Conservation (phyloP, 805 yeast genomes). For the Cyberlindnera japonica region DNA sequence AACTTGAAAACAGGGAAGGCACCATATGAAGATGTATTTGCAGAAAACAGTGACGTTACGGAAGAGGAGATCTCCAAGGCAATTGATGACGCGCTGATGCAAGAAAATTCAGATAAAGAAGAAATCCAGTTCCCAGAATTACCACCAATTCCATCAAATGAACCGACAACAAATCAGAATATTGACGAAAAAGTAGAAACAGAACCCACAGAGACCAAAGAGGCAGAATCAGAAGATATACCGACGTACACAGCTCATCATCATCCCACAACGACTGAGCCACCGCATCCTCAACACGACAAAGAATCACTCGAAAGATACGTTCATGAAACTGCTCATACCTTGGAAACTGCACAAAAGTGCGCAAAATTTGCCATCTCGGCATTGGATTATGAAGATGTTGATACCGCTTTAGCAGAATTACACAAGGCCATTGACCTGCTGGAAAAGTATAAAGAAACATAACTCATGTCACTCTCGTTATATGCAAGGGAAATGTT, state of each 20-base stretch:
- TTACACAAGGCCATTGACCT: conserved; percentile 9
- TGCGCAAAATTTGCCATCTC: conserved; percentile 71
- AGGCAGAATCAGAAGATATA: not conserved
- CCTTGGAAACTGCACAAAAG: conserved; percentile 46
- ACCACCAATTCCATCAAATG: conserved; percentile 8
- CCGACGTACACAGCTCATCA: conserved; percentile 1
- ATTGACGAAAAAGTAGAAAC: not conserved
- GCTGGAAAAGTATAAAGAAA: conserved; percentile 2
- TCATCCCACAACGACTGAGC: not conserved
- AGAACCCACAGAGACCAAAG: conserved; percentile 1
- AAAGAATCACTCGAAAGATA: conserved; percentile 24
- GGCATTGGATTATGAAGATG: conserved; percentile 68
- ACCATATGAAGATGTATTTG: conserved; percentile 1
- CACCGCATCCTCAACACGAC: conserved; percentile 4
- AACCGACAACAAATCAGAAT: too few species aligned
- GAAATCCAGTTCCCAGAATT: conserved; percentile 10
- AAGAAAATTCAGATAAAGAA: conserved; percentile 4
- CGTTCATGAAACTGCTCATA: conserved; percentile 31
- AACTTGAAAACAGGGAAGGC: conserved; percentile 8
- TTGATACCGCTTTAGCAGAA: conserved; percentile 47
- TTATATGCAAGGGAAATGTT: too few species aligned
- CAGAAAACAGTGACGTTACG: conserved; percentile 1
- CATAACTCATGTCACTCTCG: not conserved
- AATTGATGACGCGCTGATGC: conserved; percentile 6
- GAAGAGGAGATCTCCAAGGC: conserved; percentile 13